phyloP scores from a whole-genome alignment of 441 rosid genomes.

The Breynia disticha region DNA sequence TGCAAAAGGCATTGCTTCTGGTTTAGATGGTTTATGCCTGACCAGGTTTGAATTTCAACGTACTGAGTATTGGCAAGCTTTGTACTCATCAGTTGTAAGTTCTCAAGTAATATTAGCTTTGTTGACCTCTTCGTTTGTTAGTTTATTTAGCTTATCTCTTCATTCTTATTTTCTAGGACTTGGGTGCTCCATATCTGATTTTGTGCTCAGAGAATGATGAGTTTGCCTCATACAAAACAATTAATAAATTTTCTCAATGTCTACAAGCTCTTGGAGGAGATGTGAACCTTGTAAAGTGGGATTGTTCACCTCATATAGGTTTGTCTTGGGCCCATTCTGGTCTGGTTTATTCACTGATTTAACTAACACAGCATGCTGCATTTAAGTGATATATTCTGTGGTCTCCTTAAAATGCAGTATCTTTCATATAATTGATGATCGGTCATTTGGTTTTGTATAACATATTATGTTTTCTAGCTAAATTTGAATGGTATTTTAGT shows the following conservation, averaged over 20 bases:
- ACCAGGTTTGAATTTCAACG: constrained; percentile 84
- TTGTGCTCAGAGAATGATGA: constrained; percentile 76
- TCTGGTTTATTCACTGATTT: too few species aligned
- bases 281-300: constrained; percentile 64
- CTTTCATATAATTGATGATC: too few species aligned
- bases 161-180: constrained; percentile 32
- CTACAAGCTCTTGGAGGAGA: constrained; percentile 74
- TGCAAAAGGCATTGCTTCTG: constrained; percentile 64
- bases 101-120: constrained; percentile 6
- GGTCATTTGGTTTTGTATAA: background rate
- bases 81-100: constrained; percentile 76
- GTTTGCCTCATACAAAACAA: constrained; percentile 49
- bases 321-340: constrained; percentile 13
- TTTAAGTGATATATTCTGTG: background rate
- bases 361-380: background rate
- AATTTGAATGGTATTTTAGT: background rate
- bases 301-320: constrained; percentile 72
- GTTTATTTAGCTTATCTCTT: constrained; percentile 7
- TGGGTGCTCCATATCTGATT: constrained; percentile 78
- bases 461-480: background rate
- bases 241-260: constrained; percentile 42
- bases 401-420: too few species aligned
- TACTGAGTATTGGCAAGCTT: constrained; percentile 73
- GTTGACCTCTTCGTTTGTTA: constrained; percentile 6
- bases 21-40: constrained; percentile 71